Evolutionary conservation across 192 early-diverging fungal genomes (phyloP), one percentile per base, ranked within the genome.

Genomic region (Coemansia guatemalensis): DNA sequence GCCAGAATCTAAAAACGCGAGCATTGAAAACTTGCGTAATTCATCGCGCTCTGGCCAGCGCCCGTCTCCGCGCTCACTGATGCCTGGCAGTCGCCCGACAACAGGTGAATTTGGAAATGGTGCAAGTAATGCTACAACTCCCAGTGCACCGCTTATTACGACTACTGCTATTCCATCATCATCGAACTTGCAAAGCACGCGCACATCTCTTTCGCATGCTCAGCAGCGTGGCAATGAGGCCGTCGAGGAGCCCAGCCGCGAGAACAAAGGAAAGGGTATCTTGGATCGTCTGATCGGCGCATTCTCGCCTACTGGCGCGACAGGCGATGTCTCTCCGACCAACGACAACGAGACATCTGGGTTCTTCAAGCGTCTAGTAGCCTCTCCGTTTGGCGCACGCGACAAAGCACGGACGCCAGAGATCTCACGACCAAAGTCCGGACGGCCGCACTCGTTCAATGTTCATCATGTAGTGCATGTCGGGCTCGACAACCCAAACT

Each of bases 381-480:
- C 55, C 8, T 65, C 68, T 44, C 68, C 77, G n/a, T 65, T 74
- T 52, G 53, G 64, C 3, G 21, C 20, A 2, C 52, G 58, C 24
- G 53, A 58, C n/a, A 59, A 58, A 41, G 12, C 21, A 8, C 30
- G 39, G 4, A 29, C 22, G 11, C 51, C 35, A 6, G 51, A 21
- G 23, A 41, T 48, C 22, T 58, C 47, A 7, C 41, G 21, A 35
- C 20, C 63, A 41, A 67, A 68, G 50, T 47, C 61, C 0, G 53
- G 12, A 0, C 71, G 71, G 48, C 77, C 71, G 18, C 71, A 74
- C 24, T 74, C 71, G 48, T 80, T 80, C 48, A 70, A 63, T 18
- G 77, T 74, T 39, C 70, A 67, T 39, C 71, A 74, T 22, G 77
- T 74, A 2, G 68, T 67, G 24, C 67, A 79, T 26, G 64, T 79